These are phyloP conservation scores for Pezizomycotina sp. DNA, from an alignment of 2,329 filamentous ascomycete genomes.

Conservation along the genomic window DNA sequence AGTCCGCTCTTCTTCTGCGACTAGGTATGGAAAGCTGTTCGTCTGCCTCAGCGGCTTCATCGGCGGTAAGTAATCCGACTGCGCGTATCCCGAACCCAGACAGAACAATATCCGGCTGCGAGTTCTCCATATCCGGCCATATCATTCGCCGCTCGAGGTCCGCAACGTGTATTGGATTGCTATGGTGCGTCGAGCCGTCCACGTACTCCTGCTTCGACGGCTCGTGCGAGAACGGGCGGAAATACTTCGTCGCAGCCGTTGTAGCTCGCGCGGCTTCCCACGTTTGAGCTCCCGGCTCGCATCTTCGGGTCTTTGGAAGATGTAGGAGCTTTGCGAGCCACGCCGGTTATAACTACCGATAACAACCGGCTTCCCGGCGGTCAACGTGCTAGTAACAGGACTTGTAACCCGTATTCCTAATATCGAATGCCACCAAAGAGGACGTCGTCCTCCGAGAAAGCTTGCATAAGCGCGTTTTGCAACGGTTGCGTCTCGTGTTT, in stretches of 20 bases:
- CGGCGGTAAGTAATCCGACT: too few species aligned
- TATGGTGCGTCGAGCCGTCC: conserved; percentile 36
- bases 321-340: conserved; percentile 24
- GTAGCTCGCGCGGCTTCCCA: conserved; percentile 40
- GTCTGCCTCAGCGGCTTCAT: too few species aligned
- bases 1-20: too few species aligned
- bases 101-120: conserved; percentile 26
- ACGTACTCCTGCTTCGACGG: conserved; percentile 34
- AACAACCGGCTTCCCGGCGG: conserved; percentile 30
- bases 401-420: conserved; percentile 25
- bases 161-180: conserved; percentile 38
- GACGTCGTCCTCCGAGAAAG: conserved; percentile 28
- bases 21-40: too few species aligned
- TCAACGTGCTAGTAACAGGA: conserved; percentile 33
- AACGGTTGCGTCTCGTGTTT: conserved; percentile 29
- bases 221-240: conserved; percentile 37
- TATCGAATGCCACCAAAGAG: conserved; percentile 29
- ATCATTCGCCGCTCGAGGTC: conserved; percentile 33
- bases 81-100: too few species aligned
- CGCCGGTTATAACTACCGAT: conserved; percentile 34
- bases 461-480: conserved; percentile 26
- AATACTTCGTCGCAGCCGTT: conserved; percentile 36
- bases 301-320: conserved; percentile 31
- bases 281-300: conserved; percentile 31
- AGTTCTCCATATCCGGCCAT: conserved; percentile 25